phyloP scores from a whole-genome alignment of 305 asterid species.

The Petunia hybrid region DNA sequence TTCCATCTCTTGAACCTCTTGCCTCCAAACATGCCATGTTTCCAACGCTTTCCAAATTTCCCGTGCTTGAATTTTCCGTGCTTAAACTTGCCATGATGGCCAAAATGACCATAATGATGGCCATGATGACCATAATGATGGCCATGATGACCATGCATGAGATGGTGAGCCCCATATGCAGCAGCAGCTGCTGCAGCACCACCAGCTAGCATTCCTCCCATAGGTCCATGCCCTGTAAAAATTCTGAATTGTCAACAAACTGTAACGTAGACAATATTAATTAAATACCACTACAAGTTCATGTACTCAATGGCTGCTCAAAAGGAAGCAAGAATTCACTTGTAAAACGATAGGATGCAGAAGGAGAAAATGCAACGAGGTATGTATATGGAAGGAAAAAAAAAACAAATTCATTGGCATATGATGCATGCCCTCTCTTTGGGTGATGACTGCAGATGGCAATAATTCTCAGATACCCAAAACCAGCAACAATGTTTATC shows the following conservation, averaged over 20 bases:
- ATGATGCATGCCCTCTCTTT: not conserved
- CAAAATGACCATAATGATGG: slow-evolving; percentile 51
- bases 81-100: slow-evolving; percentile 71
- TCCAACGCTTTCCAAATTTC: slow-evolving; percentile 70
- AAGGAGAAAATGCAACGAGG: slow-evolving; percentile 2
- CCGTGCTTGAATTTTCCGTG: slow-evolving; percentile 78
- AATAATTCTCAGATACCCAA: not conserved
- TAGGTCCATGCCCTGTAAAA: slow-evolving; percentile 60
- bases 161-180: slow-evolving; percentile 83
- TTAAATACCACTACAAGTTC: slow-evolving; percentile 18
- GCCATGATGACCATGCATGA: slow-evolving; percentile 55
- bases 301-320: not conserved
- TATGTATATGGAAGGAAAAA: not conserved
- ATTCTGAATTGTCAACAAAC: slow-evolving; percentile 15
- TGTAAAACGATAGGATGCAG: not conserved
- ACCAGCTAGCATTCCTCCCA: slow-evolving; percentile 55
- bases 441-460: not conserved
- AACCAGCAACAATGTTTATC: not conserved
- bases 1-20: slow-evolving; percentile 50
- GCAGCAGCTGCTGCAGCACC: slow-evolving; percentile 81
- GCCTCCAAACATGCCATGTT: slow-evolving; percentile 52
- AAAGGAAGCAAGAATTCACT: not conserved
- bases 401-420: not conserved
- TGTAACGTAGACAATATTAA: not conserved
- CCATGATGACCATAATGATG: slow-evolving; percentile 49